Evolutionary conservation across 2,329 filamentous ascomycete genomes (phyloP), one percentile per base, ranked within the genome.

Genomic region (Trichoderma atrobrunneum): DNA sequence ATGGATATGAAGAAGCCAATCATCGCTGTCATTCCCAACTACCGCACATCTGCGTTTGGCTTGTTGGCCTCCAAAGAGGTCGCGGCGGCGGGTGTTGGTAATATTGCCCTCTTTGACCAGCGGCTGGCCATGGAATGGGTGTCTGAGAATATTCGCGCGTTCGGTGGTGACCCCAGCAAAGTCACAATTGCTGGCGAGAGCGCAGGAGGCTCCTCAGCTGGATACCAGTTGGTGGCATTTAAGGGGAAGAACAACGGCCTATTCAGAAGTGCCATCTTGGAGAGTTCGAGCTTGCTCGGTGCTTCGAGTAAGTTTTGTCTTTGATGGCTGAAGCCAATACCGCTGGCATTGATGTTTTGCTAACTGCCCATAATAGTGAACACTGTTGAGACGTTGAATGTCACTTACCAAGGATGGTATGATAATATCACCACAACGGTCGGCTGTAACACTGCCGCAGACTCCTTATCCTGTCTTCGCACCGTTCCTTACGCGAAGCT

Each of bases 111-210:
- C 3, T 73, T 78, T 0, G 77, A 78, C 3, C 85, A 88, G 76
- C 79, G 85, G 2, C 73, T 86, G n/a, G 86, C 83, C 0, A 77
- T 87, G 3, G 77, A 80, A 36, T 88, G 86, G 86, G 78, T 88
- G 36, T 83, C 84, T 69, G 83, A 83, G 59, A 88, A 85, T 73
- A 86, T 87, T 60, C 80, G 74, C 6, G 79, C 80, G 4, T 87
- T 87, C 51, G 85, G 85, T 21, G 86, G 86, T 16, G 81, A 85
- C 36, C 81, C 82, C 2, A 69, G 75, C 2, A 82, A 84, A 56
- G 84, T 88, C 7, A 87, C 84, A 2, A 79, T 88, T 34, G 87
- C 84, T 79, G 87, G 86, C 28, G 85, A 89, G 79, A 87, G 84
- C 1, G 85, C 87, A 0, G 87, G 87, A 2, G 85, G 70, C 8